Evolutionary conservation across 1,284 basidiomycete genomes (phyloP).

Genomic region (Marasmius tenuissimus): DNA sequence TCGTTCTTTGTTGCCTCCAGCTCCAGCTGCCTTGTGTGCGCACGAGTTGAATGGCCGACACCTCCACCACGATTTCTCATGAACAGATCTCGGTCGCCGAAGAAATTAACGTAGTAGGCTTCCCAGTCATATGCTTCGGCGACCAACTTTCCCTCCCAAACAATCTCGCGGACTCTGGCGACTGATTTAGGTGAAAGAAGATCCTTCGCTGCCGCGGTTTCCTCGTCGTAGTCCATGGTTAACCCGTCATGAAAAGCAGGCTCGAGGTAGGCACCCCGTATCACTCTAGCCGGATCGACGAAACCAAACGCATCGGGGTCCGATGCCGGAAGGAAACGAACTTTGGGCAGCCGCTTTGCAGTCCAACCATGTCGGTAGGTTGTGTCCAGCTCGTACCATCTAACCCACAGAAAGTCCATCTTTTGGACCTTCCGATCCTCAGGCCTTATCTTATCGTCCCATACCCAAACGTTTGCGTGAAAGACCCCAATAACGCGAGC

Average conservation of each 20-base stretch:
- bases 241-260: conserved; percentile 22
- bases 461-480: neutral
- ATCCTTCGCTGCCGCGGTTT: conserved; percentile 2
- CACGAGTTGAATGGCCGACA: conserved; percentile 5
- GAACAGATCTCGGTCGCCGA: conserved; percentile 12
- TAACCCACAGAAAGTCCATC: conserved; percentile 28
- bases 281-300: conserved; percentile 27
- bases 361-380: conserved; percentile 15
- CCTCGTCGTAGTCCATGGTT: neutral
- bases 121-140: conserved; percentile 20
- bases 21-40: neutral
- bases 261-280: conserved; percentile 28
- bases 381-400: conserved; percentile 22
- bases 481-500: neutral
- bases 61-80: conserved; percentile 9
- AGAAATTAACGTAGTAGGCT: conserved; percentile 24
- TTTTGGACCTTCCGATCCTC: neutral
- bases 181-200: neutral
- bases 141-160: neutral
- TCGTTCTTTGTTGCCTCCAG: neutral
- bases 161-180: conserved; percentile 8
- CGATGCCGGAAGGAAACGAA: conserved; percentile 19
- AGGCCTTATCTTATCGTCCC: neutral
- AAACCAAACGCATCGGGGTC: conserved; percentile 27
- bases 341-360: conserved; percentile 14